phyloP scores from a whole-genome alignment of 768 basidiomycete species.

The Auricularia heimuer region DNA sequence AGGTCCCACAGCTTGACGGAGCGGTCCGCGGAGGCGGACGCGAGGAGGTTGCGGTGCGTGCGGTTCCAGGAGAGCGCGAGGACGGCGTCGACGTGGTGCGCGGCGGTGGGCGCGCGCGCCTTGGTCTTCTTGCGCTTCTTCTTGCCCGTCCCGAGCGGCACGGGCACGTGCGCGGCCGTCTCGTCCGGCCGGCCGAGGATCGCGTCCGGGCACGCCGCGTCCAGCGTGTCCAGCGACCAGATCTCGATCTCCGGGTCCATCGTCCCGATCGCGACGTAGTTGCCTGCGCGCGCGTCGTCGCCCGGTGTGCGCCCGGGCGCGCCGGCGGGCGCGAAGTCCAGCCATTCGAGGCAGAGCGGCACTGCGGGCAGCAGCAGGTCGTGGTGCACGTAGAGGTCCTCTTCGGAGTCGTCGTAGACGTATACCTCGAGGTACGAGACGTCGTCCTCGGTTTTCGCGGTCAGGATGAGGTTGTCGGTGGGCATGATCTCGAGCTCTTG shows the following conservation, averaged over 20 bases:
- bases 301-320: constrained; percentile 68
- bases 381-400: constrained; percentile 92
- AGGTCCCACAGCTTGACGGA: constrained; percentile 99
- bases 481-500: constrained; percentile 83
- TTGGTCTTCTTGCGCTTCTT: constrained; percentile 89
- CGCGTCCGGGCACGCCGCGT: constrained; percentile 87
- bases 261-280: constrained; percentile 93
- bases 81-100: constrained; percentile 88
- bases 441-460: constrained; percentile 94
- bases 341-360: constrained; percentile 98
- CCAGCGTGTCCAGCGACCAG: constrained; percentile 90
- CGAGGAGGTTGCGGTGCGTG: constrained; percentile 78
- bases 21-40: constrained; percentile 85
- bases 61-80: constrained; percentile 92
- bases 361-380: constrained; percentile 96
- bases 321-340: constrained; percentile 97
- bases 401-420: constrained; percentile 86
- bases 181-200: constrained; percentile 85
- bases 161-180: constrained; percentile 67
- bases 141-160: constrained; percentile 79
- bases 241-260: constrained; percentile 98
- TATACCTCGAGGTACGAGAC: constrained; percentile 93
- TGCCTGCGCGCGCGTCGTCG: constrained; percentile 34
- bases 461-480: constrained; percentile 84
- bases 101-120: constrained; percentile 46